Base-by-base conservation (phyloP, 2,329 filamentous ascomycete species). In the Neonectria coccinea region DNA sequence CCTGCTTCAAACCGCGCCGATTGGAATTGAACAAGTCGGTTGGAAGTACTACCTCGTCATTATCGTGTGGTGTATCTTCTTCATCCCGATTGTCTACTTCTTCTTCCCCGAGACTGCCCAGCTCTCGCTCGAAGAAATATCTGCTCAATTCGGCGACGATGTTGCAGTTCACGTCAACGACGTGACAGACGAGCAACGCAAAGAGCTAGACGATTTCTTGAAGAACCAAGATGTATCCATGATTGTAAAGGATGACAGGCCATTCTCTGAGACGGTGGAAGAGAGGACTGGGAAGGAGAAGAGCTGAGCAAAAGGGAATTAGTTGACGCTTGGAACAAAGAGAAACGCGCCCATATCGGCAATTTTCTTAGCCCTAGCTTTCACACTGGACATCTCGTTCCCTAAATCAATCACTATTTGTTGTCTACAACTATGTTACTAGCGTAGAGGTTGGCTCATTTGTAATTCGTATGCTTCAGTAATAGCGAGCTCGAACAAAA, bases 21-120 rank as follows among this genome's bases (percentile, higher is more conserved):
- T 73, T 11, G 73, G 80, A 0, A 81, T 84, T 65, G 76, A 76
- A 6, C 74, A 79, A 5, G 77, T 82, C 0, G 82, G 82, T 6
- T 85, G 83, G 83, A 84, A 83, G 70, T 85, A 83, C 69, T 84
- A 83, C 62, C 76, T 85, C 1, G 78, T 85, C 27, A 79, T 84
- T 33, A 82, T 84, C 29, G 74, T 74, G 54, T 83, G 81, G 80
- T 82, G 68, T 20, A 65, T 71, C n/a, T 16, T 73, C 0, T 77
- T 75, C 47, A 69, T 76, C 0, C 76, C 76, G 0, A 68, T 74
- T 10, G 75, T 77, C 14, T 78, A 77, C 44, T 72, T 76, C 11
- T 76, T 72, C 67, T 77, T 75, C 56, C 75, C 74, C 0, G 75
- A 78, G 12, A 76, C 76, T 1, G 73, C 72, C 0, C 62, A 65